phyloP scores from a whole-genome alignment of 768 basidiomycete genomes.

The Termitomyces titanicus region DNA sequence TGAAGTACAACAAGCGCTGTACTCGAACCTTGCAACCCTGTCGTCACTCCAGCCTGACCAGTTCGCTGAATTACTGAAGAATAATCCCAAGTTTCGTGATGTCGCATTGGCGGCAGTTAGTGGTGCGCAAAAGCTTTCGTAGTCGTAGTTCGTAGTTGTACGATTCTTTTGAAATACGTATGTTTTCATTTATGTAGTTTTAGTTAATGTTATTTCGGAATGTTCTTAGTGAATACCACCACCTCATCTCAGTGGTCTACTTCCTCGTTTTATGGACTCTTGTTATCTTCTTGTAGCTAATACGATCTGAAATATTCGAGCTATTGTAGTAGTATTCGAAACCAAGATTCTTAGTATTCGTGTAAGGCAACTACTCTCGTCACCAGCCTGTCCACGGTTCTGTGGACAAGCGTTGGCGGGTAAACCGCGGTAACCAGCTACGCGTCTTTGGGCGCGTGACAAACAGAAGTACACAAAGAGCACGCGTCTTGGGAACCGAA shows the following conservation, averaged over 20 bases:
- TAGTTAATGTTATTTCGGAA: background rate
- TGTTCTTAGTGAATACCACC: background rate
- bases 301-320: background rate
- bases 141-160: conserved; percentile 1
- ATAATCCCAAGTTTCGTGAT: conserved; percentile 35
- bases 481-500: conserved; percentile 14
- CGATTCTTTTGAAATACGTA: background rate
- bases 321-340: background rate
- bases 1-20: conserved; percentile 10
- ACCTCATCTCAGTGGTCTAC: background rate
- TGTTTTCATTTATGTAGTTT: background rate
- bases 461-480: conserved; percentile 11
- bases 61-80: conserved; percentile 32
- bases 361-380: too few species aligned
- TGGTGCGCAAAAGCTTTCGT: conserved; percentile 15
- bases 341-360: background rate
- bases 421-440: too few species aligned
- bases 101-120: conserved; percentile 31
- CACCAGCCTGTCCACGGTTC: too few species aligned
- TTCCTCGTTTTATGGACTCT: background rate
- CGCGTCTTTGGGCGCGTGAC: conserved; percentile 8
- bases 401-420: too few species aligned
- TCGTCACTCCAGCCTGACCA: conserved; percentile 33
- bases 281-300: background rate
- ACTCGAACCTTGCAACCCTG: conserved; percentile 26